phyloP scores from a whole-genome alignment of 768 basidiomycete genomes.

The Suillus tomentosus region DNA sequence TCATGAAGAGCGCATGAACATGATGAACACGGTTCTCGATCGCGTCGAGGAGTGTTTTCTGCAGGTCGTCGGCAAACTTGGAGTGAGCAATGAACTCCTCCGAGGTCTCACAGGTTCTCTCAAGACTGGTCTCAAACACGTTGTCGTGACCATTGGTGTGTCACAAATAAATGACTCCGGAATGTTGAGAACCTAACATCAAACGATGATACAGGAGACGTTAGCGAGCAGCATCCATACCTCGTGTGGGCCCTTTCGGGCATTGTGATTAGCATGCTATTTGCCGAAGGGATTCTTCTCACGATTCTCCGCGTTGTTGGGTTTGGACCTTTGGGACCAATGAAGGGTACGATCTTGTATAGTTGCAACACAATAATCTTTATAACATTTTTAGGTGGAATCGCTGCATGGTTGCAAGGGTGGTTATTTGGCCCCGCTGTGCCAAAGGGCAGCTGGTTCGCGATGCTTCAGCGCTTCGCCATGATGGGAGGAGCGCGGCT shows the following conservation, averaged over 20 bases:
- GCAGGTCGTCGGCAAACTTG: slow-evolving; percentile 19
- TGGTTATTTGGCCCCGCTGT: background rate
- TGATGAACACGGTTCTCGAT: slow-evolving; percentile 26
- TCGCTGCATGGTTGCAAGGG: slow-evolving; percentile 2
- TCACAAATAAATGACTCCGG: background rate
- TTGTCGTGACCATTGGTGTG: slow-evolving; percentile 29
- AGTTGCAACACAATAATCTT: background rate
- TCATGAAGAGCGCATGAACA: slow-evolving; percentile 27
- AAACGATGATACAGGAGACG: slow-evolving; percentile 31
- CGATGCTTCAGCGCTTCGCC: background rate
- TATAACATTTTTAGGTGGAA: background rate
- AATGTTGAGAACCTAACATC: background rate
- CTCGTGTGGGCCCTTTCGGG: slow-evolving; percentile 30
- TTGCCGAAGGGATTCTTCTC: slow-evolving; percentile 26
- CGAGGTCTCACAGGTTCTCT: slow-evolving; percentile 25
- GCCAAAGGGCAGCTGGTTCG: background rate
- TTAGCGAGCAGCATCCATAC: slow-evolving; percentile 38
- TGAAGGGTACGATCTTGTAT: slow-evolving; percentile 29
- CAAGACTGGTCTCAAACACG: slow-evolving; percentile 23
- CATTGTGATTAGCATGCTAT: slow-evolving; percentile 12
- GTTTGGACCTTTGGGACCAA: slow-evolving; percentile 36
- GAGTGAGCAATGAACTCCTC: slow-evolving; percentile 27
- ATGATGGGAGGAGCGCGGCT: background rate
- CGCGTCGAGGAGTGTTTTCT: slow-evolving; percentile 31
- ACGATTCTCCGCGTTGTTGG: slow-evolving; percentile 37